phyloP scores from a whole-genome alignment of 805 yeast species.

The Ogataea allantospora region DNA sequence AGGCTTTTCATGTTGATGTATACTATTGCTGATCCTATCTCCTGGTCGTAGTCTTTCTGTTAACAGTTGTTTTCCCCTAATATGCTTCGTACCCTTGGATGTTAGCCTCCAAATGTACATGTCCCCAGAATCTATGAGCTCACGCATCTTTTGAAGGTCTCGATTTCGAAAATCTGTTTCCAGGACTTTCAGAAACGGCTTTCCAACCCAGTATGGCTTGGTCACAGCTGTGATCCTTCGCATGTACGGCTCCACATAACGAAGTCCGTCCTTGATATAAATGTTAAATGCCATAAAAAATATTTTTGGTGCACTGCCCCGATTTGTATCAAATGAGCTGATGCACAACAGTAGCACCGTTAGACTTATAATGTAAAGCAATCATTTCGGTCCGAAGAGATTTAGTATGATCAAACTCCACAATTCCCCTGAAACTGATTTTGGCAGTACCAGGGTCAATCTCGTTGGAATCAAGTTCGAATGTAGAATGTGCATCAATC shows the following conservation, averaged over 20 bases:
- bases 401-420: constrained; percentile 38
- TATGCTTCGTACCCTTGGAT: background rate
- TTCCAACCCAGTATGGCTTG: constrained; percentile 12
- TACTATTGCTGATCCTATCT: constrained; percentile 29
- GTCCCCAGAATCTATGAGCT: constrained; percentile 14
- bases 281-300: constrained; percentile 5
- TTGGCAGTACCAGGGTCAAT: constrained; percentile 30
- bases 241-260: constrained; percentile 19
- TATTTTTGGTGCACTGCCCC: background rate
- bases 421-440: constrained; percentile 33
- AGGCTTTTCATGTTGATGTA: constrained; percentile 49
- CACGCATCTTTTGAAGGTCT: constrained; percentile 10
- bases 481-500: constrained; percentile 22
- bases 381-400: constrained; percentile 31
- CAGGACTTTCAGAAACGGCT: constrained; percentile 17
- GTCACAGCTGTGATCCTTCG: constrained; percentile 15
- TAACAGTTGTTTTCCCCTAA: constrained; percentile 14
- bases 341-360: constrained; percentile 29
- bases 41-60: constrained; percentile 14
- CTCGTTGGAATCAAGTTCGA: constrained; percentile 10
- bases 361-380: constrained; percentile 26
- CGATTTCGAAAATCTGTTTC: constrained; percentile 18
- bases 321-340: constrained; percentile 18
- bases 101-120: constrained; percentile 12
- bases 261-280: constrained; percentile 11